Base-by-base conservation (phyloP, 805 yeast genomes). In the Metschnikowia arizonensis region DNA sequence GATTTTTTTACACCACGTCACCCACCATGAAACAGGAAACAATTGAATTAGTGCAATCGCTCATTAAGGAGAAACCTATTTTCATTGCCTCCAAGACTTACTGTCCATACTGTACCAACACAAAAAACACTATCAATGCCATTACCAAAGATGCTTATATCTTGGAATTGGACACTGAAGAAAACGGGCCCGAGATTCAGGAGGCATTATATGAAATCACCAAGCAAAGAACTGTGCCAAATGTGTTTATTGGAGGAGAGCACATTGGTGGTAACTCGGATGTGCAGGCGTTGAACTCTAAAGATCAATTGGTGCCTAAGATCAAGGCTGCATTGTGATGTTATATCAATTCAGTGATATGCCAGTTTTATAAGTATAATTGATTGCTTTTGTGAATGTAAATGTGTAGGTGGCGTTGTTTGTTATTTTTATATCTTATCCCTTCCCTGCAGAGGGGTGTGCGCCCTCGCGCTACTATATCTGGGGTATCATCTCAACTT, bases 251-350 rank as follows among this genome's bases (percentile, higher is more conserved):
- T 64, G 82, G 76, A 39, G 97, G 96, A 50, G 77, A 90, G 69
- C 97, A 89, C 73, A 81, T 91, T 60, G 99, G 99, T 49, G 99
- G 99, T 50, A 88, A 89, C 77, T 83, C 90, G 32, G 96, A 88
- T 56, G 72, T 91, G 53, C 95, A 89, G 69, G 73, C 77, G 43
- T 76, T 90, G 63, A 74, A 78, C 55, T 73, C 81, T 19, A 57
- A 65, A 37, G 93, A 85, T 56, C 63, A 81, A 65, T 77, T 88
- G 60, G 78, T 75, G 47, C 41, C 46, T 25, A 54, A 54, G 54
- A 54, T 54, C 51, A 54, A 50, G 51, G 58, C 58, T 46, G 56
- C 50, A 32, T 50, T 54, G 54, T 54, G 44, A 50, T 5, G n/a
- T n/a, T n/a, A n/a, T n/a, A n/a, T n/a, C n/a, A n/a, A n/a, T n/a